These are phyloP conservation scores for Eimeria necatrix DNA, from an alignment of 169 alveolate species.

Conservation along the genomic window DNA sequence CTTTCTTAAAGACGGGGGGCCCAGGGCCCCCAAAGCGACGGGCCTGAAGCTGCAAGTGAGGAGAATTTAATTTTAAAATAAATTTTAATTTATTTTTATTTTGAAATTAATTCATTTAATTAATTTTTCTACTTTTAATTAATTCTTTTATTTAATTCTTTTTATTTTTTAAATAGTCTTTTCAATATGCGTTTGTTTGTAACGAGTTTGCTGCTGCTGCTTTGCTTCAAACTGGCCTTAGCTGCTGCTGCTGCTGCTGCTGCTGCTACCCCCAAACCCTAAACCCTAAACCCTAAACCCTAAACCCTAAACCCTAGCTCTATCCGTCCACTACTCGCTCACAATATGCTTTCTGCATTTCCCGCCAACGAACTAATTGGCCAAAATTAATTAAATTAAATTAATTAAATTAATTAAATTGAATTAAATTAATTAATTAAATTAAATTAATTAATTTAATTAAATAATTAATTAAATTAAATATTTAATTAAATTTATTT, in stretches of 20 bases:
- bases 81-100: background rate
- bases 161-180: background rate
- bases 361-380: too few species aligned
- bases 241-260: too few species aligned
- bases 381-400: too few species aligned
- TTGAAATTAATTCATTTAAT: background rate
- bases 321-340: background rate
- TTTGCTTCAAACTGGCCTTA: background rate
- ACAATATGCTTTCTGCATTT: too few species aligned
- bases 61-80: background rate
- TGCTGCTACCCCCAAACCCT: too few species aligned
- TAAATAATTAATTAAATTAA: too few species aligned
- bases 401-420: too few species aligned
- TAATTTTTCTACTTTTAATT: background rate
- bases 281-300: too few species aligned
- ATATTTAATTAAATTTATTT: background rate
- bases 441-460: too few species aligned
- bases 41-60: slow-evolving; percentile 38
- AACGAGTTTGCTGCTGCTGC: background rate
- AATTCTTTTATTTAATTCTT: background rate
- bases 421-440: too few species aligned
- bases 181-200: background rate
- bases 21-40: slow-evolving; percentile 3
- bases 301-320: too few species aligned
- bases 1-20: background rate